Conservation (phyloP, 805 yeast genomes). For the Scheffersomyces coipomensis region DNA sequence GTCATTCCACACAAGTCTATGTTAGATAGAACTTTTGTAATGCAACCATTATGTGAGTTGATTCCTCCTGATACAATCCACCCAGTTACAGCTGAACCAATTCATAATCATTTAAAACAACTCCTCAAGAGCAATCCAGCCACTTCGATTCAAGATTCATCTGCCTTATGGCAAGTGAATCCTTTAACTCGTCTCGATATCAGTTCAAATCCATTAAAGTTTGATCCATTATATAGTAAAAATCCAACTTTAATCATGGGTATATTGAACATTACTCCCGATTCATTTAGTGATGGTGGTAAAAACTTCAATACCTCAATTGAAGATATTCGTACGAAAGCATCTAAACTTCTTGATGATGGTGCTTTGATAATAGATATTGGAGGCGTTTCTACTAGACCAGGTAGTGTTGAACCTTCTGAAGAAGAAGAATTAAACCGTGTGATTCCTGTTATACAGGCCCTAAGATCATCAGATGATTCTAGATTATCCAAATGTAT, state of each 20-base stretch:
- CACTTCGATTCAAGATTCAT: slow-evolving; percentile 49
- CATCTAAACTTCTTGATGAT: slow-evolving; percentile 46
- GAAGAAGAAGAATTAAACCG: slow-evolving; percentile 67
- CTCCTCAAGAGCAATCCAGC: slow-evolving; percentile 34
- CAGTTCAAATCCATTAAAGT: slow-evolving; percentile 20
- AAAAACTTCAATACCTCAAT: slow-evolving; percentile 24
- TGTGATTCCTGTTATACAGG: slow-evolving; percentile 66
- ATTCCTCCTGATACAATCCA: slow-evolving; percentile 65
- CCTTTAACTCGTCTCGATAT: slow-evolving; percentile 39
- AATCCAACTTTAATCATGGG: slow-evolving; percentile 78
- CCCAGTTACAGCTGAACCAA: slow-evolving; percentile 85
- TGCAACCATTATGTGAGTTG: slow-evolving; percentile 84
- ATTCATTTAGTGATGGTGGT: slow-evolving; percentile 94
- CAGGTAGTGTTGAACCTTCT: slow-evolving; percentile 66
- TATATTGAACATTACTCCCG: slow-evolving; percentile 86
- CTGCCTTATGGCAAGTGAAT: slow-evolving; percentile 46
- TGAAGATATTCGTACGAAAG: slow-evolving; percentile 43
- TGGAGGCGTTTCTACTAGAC: slow-evolving; percentile 94
- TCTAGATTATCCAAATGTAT: slow-evolving; percentile 40
- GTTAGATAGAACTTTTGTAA: slow-evolving; percentile 87
- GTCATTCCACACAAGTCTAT: slow-evolving; percentile 84
- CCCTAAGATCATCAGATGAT: slow-evolving; percentile 48
- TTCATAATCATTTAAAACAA: slow-evolving; percentile 63
- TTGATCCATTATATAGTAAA: slow-evolving; percentile 45
- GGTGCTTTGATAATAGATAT: slow-evolving; percentile 84